These are phyloP conservation scores for Themeda triandra DNA, from an alignment of 176 grass and related monocot species.

Conservation along the genomic window DNA sequence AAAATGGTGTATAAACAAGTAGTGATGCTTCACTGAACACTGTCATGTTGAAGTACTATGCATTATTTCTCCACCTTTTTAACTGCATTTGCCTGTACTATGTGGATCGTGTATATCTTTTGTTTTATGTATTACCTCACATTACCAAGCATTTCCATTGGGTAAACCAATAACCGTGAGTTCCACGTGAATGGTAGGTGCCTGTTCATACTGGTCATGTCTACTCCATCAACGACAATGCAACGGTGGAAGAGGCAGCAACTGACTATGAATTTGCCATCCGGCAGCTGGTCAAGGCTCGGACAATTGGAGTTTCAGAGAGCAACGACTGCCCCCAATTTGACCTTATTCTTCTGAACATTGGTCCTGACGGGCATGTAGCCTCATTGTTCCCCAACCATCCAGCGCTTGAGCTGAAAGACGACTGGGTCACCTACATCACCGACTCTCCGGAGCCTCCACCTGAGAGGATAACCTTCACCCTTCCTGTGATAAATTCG, in stretches of 20 bases:
- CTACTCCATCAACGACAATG: constrained; percentile 86
- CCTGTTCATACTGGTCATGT: constrained; percentile 61
- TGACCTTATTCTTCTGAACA: constrained; percentile 70
- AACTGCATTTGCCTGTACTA: constrained; percentile 5
- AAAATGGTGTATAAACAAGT: not conserved
- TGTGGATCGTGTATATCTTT: constrained; percentile 6
- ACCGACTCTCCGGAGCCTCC: constrained; percentile 71
- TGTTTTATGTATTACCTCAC: not conserved
- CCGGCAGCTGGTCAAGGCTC: constrained; percentile 76
- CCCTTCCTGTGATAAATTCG: constrained; percentile 83
- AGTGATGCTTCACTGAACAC: not conserved
- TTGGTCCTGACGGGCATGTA: constrained; percentile 75
- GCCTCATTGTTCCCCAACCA: constrained; percentile 77
- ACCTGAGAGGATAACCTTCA: constrained; percentile 91
- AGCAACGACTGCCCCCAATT: constrained; percentile 80
- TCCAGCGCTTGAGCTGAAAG: constrained; percentile 48
- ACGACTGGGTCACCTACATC: constrained; percentile 89
- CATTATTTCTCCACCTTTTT: not conserved
- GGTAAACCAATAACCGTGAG: constrained; percentile 4
- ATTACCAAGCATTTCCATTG: not conserved
- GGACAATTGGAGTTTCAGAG: constrained; percentile 59
- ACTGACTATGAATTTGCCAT: constrained; percentile 74
- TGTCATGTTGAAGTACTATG: not conserved
- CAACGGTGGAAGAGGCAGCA: constrained; percentile 65
- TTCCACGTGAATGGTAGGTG: constrained; percentile 39